Evolutionary conservation across 1,284 basidiomycete species (phyloP).

Genomic region (Cutaneotrichosporon cyanovorans): DNA sequence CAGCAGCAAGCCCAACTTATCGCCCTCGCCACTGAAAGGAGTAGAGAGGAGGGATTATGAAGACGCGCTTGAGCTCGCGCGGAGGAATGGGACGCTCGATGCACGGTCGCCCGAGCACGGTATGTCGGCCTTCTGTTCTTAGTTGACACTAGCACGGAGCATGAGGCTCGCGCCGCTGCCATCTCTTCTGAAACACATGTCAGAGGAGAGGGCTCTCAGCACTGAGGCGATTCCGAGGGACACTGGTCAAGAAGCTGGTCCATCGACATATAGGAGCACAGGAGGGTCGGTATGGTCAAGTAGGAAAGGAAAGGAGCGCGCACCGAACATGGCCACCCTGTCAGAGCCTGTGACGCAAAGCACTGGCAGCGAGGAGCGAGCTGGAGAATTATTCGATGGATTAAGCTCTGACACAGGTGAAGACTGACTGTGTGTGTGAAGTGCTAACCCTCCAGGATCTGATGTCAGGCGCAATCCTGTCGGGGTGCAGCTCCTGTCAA

Average conservation of each 20-base stretch:
- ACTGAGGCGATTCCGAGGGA: neutral
- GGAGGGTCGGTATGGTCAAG: neutral
- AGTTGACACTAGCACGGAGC: slow-evolving; percentile 2
- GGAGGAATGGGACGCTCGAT: neutral
- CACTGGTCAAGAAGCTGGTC: neutral
- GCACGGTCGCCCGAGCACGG: neutral
- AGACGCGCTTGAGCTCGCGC: neutral
- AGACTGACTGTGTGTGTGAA: no score
- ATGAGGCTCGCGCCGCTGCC: slow-evolving; percentile 14
- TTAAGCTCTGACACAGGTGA: no score
- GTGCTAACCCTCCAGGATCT: no score
- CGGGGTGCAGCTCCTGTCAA: slow-evolving; percentile 86
- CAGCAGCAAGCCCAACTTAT: no score
- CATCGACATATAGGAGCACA: no score
- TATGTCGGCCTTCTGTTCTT: neutral
- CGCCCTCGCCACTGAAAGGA: neutral
- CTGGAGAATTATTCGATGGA: no score
- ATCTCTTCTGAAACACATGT: slow-evolving; percentile 16
- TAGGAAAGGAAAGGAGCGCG: slow-evolving; percentile 27
- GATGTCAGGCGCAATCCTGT: slow-evolving; percentile 60
- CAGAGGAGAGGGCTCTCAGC: neutral
- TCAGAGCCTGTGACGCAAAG: neutral
- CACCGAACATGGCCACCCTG: neutral
- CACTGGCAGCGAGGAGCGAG: no score
- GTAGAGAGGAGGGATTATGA: slow-evolving; percentile 7